Evolutionary conservation across 768 basidiomycete genomes (phyloP).

Genomic region (Leucogyrophana mollusca): DNA sequence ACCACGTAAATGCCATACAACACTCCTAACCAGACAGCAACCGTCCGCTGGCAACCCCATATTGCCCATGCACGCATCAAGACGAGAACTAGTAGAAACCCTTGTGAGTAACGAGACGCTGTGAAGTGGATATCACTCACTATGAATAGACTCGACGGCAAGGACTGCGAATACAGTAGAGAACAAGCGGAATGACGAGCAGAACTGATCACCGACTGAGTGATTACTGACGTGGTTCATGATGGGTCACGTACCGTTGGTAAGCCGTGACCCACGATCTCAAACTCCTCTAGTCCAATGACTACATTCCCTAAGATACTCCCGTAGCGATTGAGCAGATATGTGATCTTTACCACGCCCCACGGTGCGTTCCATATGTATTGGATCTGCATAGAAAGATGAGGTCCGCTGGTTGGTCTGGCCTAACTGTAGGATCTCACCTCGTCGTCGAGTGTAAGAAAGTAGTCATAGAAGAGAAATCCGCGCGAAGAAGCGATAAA

Average conservation of each 20-base stretch:
- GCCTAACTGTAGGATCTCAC: slow-evolving; percentile 2
- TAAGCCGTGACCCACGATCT: too few species aligned
- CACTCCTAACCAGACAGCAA: too few species aligned
- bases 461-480: slow-evolving; percentile 14
- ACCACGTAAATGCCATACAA: too few species aligned
- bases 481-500: too few species aligned
- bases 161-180: neutral
- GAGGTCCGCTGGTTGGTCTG: neutral
- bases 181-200: neutral
- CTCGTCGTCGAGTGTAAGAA: slow-evolving; percentile 13
- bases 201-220: neutral
- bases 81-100: slow-evolving; percentile 17
- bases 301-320: slow-evolving; percentile 13
- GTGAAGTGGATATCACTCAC: slow-evolving; percentile 2
- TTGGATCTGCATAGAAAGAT: slow-evolving; percentile 5
- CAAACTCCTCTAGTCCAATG: slow-evolving; percentile 6
- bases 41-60: slow-evolving; percentile 9
- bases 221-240: too few species aligned
- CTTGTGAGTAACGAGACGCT: too few species aligned
- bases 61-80: slow-evolving; percentile 23
- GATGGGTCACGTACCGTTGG: too few species aligned
- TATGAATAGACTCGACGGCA: slow-evolving; percentile 5
- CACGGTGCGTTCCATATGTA: slow-evolving; percentile 16
- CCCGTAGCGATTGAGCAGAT: slow-evolving; percentile 16
- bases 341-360: slow-evolving; percentile 8